A percentile compares a stretch with the other conserved stretches of the same genome.
These are phyloP conservation scores for Trifolium fragiferum DNA, from an alignment of 306 rosid genomes.

Conservation along the genomic window DNA sequence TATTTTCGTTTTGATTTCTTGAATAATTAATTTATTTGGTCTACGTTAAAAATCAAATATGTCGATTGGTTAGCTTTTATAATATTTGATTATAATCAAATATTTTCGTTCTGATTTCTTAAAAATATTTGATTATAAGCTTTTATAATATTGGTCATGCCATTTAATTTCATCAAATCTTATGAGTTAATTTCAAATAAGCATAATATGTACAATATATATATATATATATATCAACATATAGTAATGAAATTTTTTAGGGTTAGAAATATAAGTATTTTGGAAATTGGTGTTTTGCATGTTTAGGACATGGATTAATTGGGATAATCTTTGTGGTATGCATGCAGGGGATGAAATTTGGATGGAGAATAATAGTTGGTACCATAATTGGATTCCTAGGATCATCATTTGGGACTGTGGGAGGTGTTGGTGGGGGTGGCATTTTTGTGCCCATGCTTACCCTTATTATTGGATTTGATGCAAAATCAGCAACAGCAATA, in stretches of 20 bases:
- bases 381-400: conserved; percentile 71
- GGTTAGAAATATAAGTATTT: not conserved
- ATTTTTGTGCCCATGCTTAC: conserved; percentile 91
- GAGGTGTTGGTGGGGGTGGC: conserved; percentile 95
- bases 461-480: conserved; percentile 48
- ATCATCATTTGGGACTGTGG: conserved; percentile 86
- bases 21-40: too few species aligned
- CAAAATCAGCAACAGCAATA: conserved; percentile 80
- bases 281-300: not conserved
- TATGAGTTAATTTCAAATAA: conserved; percentile 12
- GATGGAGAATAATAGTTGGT: conserved; percentile 75
- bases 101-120: too few species aligned
- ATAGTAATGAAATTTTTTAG: not conserved
- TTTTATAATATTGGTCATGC: not conserved
- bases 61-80: too few species aligned
- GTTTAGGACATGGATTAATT: not conserved
- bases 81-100: too few species aligned
- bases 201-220: not conserved
- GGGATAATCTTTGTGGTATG: not conserved
- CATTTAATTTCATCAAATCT: not conserved
- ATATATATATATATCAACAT: not conserved
- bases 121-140: too few species aligned
- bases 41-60: too few species aligned
- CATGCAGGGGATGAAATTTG: conserved; percentile 69
- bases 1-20: too few species aligned